Conservation (phyloP, 2,329 filamentous ascomycete species). For the Aspergillus bombycis region DNA sequence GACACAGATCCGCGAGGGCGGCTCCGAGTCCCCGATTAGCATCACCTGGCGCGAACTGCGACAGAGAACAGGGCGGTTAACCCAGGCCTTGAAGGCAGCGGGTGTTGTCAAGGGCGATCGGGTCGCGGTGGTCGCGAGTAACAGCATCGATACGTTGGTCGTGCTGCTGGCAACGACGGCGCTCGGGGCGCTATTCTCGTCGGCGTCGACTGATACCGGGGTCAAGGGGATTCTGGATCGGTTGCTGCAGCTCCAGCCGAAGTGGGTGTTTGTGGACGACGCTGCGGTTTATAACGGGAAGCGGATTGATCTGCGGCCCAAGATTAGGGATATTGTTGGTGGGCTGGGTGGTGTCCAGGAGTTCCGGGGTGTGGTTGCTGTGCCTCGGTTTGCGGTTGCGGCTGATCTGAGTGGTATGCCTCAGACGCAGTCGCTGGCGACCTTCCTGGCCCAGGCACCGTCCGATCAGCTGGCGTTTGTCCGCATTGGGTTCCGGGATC, state of each 20-base stretch:
- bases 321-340: conserved; percentile 68
- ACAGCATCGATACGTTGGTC: conserved; percentile 73
- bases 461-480: conserved; percentile 56
- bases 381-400: conserved; percentile 65
- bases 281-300: conserved; percentile 79
- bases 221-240: conserved; percentile 76
- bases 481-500: conserved; percentile 70
- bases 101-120: conserved; percentile 74
- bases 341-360: conserved; percentile 64
- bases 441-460: conserved; percentile 40
- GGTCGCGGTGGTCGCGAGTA: conserved; percentile 73
- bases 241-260: conserved; percentile 73
- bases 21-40: conserved; percentile 41
- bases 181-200: conserved; percentile 75
- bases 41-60: conserved; percentile 72
- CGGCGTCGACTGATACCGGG: conserved; percentile 81
- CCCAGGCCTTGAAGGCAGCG: conserved; percentile 66
- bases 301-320: conserved; percentile 68
- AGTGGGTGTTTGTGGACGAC: conserved; percentile 83
- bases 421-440: conserved; percentile 42
- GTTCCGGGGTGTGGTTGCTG: conserved; percentile 66
- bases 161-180: conserved; percentile 71
- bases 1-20: conserved; percentile 61
- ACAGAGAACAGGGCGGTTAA: conserved; percentile 58
- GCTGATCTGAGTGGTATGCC: conserved; percentile 62